A percentile compares a stretch with the other conserved stretches of the same genome.
Evolutionary conservation across 2,329 filamentous ascomycete species (phyloP).

Genomic region (Paecilomyces fulvus): DNA sequence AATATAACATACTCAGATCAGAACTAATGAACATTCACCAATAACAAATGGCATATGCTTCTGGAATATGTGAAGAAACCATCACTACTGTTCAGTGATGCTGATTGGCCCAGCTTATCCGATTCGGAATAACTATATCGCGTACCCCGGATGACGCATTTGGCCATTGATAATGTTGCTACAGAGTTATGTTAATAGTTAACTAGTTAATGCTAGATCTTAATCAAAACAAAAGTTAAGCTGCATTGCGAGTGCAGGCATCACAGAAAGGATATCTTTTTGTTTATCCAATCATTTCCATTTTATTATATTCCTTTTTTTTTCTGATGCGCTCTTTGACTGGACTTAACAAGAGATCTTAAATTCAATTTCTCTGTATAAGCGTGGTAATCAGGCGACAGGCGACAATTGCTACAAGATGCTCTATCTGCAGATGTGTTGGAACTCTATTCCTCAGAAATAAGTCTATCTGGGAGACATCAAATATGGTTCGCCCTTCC

Average conservation of each 20-base stretch:
- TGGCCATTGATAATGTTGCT: neutral
- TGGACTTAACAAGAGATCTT: neutral
- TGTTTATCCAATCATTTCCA: neutral
- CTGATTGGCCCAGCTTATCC: constrained; percentile 1
- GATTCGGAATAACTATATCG: neutral
- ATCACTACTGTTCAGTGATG: neutral
- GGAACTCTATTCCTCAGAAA: neutral
- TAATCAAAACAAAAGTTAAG: neutral
- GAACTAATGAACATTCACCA: neutral
- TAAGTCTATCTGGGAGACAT: neutral
- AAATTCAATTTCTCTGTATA: neutral
- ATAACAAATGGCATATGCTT: neutral
- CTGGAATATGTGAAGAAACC: neutral
- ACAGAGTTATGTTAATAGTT: neutral
- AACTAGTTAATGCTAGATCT: neutral
- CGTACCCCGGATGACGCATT: neutral
- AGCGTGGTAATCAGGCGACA: neutral
- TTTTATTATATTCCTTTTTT: neutral
- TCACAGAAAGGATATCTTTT: neutral
- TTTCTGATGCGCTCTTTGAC: neutral
- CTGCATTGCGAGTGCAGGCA: neutral
- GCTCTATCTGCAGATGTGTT: neutral
- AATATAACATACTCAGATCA: too few species aligned
- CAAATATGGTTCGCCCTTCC: constrained; percentile 14
- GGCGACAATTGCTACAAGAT: neutral